Evolutionary conservation across 2,329 filamentous ascomycete species (phyloP), one percentile per base, ranked within the genome.

Genomic region (Capronia americana): DNA sequence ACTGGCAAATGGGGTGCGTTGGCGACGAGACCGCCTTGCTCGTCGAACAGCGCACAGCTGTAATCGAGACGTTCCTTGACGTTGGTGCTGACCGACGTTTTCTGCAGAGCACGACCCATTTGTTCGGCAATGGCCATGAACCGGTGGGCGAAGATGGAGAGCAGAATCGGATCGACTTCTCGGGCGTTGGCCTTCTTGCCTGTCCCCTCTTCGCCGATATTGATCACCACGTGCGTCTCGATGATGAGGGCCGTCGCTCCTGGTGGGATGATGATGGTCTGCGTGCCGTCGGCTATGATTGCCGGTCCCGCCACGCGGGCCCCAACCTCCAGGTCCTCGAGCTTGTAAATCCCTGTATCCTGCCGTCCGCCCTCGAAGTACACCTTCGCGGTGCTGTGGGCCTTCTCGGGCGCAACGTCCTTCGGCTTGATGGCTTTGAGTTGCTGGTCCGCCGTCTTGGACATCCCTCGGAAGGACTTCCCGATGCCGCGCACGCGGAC

Each of bases 231-330:
- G 73, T 97, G 94, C 0, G 93, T 96, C 69, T 92, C 85, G 20
- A 96, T 88, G 34, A 97, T 84, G 26, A 93, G 79, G 0, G 93
- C 94, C 24, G 87, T 87, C 2, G 92, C 87, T 32, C 86, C 86
- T 0, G 93, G 94, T 0, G 92, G 91, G 2, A 97, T 88, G 0
- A 97, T 92, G 69, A 98, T 95, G 0, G 94, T 98, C 78, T 97
- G 94, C 10, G 73, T 80, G n/a, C 78, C 77, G 67, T 82, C 93
- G 1, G 92, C 92, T 65, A 97, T 85, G 79, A 97, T 92, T 0
- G 93, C 93, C 0, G 93, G 93, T 0, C 93, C 93, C 57, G 84
- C 82, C 61, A 97, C 82, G 23, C 87, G 86, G 67, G 93, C 88
- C 1, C 93, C 92, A 5, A 92, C 83, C 1, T 83, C 80, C 11